These are phyloP conservation scores for Herpetomonas tarakana DNA, from an alignment of 208 protist genomes.

Conservation along the genomic window DNA sequence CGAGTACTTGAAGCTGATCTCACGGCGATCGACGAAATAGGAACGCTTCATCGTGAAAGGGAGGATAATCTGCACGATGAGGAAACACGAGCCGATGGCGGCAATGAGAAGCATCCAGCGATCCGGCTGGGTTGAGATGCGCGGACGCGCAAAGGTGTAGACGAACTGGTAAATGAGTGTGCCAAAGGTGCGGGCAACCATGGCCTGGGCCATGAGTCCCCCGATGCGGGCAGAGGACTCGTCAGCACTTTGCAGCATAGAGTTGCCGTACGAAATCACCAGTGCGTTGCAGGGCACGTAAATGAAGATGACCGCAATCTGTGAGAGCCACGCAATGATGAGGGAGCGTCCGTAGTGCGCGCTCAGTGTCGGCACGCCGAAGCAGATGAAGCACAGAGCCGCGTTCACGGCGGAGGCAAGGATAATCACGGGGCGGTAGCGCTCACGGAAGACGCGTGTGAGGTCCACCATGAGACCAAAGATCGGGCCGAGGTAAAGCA, in stretches of 20 bases:
- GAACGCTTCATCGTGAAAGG: conserved; percentile 13
- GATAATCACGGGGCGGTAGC: conserved; percentile 28
- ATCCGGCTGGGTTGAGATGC: not conserved
- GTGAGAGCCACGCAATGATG: conserved; percentile 17
- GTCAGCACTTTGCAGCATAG: conserved; percentile 10
- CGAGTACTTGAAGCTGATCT: conserved; percentile 4
- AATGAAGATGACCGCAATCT: conserved; percentile 31
- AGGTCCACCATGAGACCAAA: conserved; percentile 31
- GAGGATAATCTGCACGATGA: conserved; percentile 24
- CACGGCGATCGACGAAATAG: conserved; percentile 21
- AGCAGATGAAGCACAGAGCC: conserved; percentile 20
- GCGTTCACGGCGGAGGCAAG: conserved; percentile 21
- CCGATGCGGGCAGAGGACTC: conserved; percentile 30
- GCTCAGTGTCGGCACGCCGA: conserved; percentile 5
- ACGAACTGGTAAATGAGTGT: conserved; percentile 20
- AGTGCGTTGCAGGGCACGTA: conserved; percentile 34
- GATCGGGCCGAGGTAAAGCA: conserved; percentile 27
- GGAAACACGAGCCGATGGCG: conserved; percentile 16
- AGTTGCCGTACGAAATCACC: conserved; percentile 27
- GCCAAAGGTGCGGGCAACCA: conserved; percentile 27
- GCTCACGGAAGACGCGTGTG: conserved; percentile 19
- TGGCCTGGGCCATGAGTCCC: conserved; percentile 35
- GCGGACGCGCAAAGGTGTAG: conserved; percentile 4
- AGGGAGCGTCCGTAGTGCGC: conserved; percentile 7
- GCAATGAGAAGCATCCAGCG: conserved; percentile 22